phyloP scores from a whole-genome alignment of 495 filamentous ascomycete species.

The Penicillium manginii region DNA sequence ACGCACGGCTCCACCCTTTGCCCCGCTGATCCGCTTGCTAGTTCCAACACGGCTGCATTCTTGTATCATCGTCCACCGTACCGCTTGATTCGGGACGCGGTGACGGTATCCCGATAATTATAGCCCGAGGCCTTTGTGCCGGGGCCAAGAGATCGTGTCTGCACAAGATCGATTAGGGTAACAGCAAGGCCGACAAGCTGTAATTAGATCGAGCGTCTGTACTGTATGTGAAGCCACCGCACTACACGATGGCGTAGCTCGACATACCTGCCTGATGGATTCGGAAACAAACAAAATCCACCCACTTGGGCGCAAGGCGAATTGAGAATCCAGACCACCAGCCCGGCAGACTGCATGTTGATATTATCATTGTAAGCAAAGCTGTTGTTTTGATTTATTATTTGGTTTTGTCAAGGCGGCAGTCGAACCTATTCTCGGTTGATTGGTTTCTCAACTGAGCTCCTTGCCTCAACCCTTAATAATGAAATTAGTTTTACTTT shows the following conservation, averaged over 20 bases:
- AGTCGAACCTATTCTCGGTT: background rate
- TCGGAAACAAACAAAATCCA: background rate
- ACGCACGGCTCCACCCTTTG: background rate
- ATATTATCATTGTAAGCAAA: no score
- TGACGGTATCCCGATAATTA: conserved; percentile 5
- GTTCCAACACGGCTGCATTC: conserved; percentile 8
- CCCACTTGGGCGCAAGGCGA: background rate
- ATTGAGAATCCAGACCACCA: background rate
- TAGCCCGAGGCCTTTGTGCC: background rate
- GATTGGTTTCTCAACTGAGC: background rate
- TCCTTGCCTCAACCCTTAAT: background rate
- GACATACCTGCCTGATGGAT: background rate
- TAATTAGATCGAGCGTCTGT: background rate
- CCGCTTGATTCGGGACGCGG: conserved; percentile 3
- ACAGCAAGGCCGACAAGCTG: background rate
- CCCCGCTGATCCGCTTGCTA: conserved; percentile 5
- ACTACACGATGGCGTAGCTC: background rate
- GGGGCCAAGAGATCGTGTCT: background rate
- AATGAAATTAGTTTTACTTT: background rate
- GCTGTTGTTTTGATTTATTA: background rate
- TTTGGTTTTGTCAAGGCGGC: background rate
- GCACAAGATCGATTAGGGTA: conserved; percentile 2
- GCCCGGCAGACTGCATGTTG: background rate
- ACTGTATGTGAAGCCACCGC: background rate
- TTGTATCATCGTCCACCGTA: conserved; percentile 2